These are phyloP conservation scores for Termitomyces bulborhizus DNA, from an alignment of 768 basidiomycete species.

Conservation along the genomic window DNA sequence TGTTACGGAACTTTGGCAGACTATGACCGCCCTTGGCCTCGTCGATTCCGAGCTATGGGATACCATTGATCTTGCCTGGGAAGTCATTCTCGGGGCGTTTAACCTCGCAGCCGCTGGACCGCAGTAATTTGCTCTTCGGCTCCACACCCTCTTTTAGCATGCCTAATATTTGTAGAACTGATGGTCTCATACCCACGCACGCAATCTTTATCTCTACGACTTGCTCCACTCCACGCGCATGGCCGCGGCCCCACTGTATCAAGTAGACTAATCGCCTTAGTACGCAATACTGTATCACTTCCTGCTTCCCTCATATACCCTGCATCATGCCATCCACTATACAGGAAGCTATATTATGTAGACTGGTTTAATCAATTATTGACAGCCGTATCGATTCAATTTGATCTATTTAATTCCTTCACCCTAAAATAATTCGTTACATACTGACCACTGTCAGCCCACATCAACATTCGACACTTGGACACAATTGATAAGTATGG, in stretches of 20 bases:
- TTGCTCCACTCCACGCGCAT: constrained; percentile 3
- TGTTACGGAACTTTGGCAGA: constrained; percentile 77
- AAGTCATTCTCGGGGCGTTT: constrained; percentile 56
- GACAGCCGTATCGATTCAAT: neutral
- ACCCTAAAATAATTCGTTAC: no score
- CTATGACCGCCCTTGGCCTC: constrained; percentile 68
- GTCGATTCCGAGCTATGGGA: constrained; percentile 73
- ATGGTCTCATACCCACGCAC: neutral
- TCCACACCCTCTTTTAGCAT: neutral
- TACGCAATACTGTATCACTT: constrained; percentile 6
- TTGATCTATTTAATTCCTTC: neutral
- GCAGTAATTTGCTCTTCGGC: constrained; percentile 16
- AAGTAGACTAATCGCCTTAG: constrained; percentile 7
- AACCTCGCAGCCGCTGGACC: constrained; percentile 36
- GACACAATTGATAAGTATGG: no score
- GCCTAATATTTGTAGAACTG: neutral
- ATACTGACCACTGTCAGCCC: no score
- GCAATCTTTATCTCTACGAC: neutral
- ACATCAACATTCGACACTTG: no score
- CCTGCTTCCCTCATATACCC: constrained; percentile 6
- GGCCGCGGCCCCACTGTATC: constrained; percentile 14
- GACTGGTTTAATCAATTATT: neutral
- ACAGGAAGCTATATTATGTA: neutral
- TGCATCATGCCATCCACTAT: neutral
- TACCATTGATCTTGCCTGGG: constrained; percentile 74